Evolutionary conservation across 768 basidiomycete species (phyloP), one percentile per base, ranked within the genome.

Genomic region (Clathrus columnatus): DNA sequence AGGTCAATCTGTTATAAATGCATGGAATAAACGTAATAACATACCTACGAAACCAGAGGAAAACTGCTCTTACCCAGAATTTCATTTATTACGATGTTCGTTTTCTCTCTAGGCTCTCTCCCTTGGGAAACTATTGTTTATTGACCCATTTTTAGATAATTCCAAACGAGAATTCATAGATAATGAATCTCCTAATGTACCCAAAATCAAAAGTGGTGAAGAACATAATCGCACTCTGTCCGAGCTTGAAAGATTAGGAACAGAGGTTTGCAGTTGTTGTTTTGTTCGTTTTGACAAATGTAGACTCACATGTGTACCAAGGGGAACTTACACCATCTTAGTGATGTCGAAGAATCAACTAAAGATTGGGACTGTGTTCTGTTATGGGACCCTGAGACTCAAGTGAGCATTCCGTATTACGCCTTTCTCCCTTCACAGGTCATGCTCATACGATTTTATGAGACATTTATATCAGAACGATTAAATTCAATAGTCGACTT

Each of bases 381-480:
- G 41, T 84, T 91, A 45, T 91, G 83, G 62, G 87, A 91, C 64
- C 85, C 87, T 63, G 84, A 81, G 51, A 73, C 78, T 48, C 80
- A 80, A 60, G 87, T 86, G 64, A 65, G 80, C 70, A 48, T 36
- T 14, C 46, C 28, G 20, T 36, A 8, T 8, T 43, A n/a, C n/a
- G 46, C 41, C 32, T 32, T 10, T n/a, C n/a, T n/a, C n/a, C n/a
- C n/a, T n/a, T n/a, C n/a, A n/a, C 29, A 20, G 32, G 36, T 14
- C 21, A 17, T 46, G 43, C 56, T 48, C 57, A 58, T 27, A 56
- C n/a, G 67, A 59, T 8, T 61, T n/a, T 59, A 53, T 7, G 61
- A 89, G 86, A 77, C 75, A 51, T 85, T 82, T 61, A 84, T 81
- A 8, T 70, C 89, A n/a, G 87, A 90, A 71, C 87, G 87, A 65